Conservation (phyloP, 1,284 basidiomycete species). For the Microbotryomycetes sp. region DNA sequence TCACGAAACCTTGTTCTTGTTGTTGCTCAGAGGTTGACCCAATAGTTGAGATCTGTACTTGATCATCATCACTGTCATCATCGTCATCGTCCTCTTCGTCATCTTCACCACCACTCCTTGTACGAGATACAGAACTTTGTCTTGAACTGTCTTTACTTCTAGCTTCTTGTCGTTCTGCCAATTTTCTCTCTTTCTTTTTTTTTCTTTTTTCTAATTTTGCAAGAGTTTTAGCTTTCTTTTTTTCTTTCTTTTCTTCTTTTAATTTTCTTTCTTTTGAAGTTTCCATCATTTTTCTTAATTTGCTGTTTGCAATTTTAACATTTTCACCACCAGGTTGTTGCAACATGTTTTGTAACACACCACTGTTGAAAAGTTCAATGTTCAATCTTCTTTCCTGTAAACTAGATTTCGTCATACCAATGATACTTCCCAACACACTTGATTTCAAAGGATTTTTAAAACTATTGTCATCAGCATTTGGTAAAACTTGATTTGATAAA, state of each 20-base stretch:
- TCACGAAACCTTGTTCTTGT: background rate
- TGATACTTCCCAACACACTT: slow-evolving; percentile 22
- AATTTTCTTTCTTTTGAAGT: background rate
- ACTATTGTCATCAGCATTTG: slow-evolving; percentile 19
- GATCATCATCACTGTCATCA: background rate
- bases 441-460: slow-evolving; percentile 20
- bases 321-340: no score
- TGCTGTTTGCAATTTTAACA: slow-evolving; percentile 1
- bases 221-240: slow-evolving; percentile 6
- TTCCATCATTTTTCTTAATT: background rate
- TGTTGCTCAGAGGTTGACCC: background rate
- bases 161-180: slow-evolving; percentile 3
- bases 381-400: slow-evolving; percentile 11
- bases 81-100: slow-evolving; percentile 16
- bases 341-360: slow-evolving; percentile 20
- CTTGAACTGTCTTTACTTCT: background rate
- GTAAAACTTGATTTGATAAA: slow-evolving; percentile 2
- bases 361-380: slow-evolving; percentile 5
- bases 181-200: slow-evolving; percentile 9
- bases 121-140: background rate
- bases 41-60: background rate
- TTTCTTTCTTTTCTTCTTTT: background rate
- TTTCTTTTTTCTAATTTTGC: slow-evolving; percentile 10
- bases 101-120: background rate
- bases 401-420: slow-evolving; percentile 22